Evolutionary conservation across 768 basidiomycete genomes (phyloP), one percentile per base, ranked within the genome.

Genomic region (Leccinum aurantiacum): DNA sequence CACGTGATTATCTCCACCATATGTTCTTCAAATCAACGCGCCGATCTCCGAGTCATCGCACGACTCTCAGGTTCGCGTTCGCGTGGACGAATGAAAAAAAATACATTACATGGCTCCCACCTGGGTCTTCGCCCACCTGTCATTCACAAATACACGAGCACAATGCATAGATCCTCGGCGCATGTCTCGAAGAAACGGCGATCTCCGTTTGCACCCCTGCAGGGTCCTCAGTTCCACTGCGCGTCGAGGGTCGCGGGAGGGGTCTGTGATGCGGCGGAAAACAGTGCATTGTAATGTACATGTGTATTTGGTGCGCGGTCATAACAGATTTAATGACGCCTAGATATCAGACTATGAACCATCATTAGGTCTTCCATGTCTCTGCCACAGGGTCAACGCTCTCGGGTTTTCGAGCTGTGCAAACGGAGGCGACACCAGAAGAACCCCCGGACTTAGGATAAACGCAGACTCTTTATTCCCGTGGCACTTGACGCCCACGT

Each of bases 171-270:
- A 46, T 19, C 25, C 49, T 22, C 49, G 25, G 24, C 11, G 49
- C 25, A 22, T 50, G 44, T 50, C 49, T 29, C 49, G 29, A 25
- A n/a, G 29, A 33, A 52, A 46, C 52, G 33, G 52, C 33, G 15
- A 53, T 53, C 52, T 37, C 52, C 33, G 33, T 33, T 50, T 10
- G 0, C 27, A 50, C 11, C 51, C 51, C 27, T 52, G n/a, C 51
- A 52, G 29, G 51, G 31, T 33, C 31, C 27, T 9, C 27, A 5
- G 27, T 19, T 52, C 51, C 51, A 52, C 51, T 27, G 51, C 51
- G 14, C 33, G 52, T 53, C n/a, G 52, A 53, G 52, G 52, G 52
- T 53, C 52, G 52, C 52, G 52, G 52, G 52, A 52, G 49, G 44
- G 11, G 10, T 19, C 9, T 46, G 9, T 19, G 44, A 19, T 19